A percentile compares a stretch with the other conserved stretches of the same genome.
phyloP scores from a whole-genome alignment of 78 protist genomes.

The Polysphondylium violaceum region DNA sequence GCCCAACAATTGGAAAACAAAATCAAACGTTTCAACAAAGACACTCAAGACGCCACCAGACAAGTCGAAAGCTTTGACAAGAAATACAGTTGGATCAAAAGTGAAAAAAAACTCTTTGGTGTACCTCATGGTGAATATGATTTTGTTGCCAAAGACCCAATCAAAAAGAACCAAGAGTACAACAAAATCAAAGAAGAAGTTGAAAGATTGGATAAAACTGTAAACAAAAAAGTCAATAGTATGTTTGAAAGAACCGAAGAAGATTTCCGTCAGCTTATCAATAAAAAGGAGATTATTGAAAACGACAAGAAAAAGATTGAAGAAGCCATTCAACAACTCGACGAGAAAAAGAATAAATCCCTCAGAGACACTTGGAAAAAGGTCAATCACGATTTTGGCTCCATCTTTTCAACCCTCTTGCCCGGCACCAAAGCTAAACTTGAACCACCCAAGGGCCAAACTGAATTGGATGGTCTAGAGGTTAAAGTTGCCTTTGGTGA shows the following conservation, averaged over 20 bases:
- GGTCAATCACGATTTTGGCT: slow-evolving; percentile 93
- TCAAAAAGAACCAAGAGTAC: background rate
- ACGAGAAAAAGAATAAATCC: slow-evolving; percentile 94
- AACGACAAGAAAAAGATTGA: slow-evolving; percentile 94
- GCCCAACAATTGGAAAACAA: slow-evolving; percentile 32
- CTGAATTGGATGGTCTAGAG: slow-evolving; percentile 76
- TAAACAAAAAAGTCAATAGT: slow-evolving; percentile 94
- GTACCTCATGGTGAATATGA: slow-evolving; percentile 82
- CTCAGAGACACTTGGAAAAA: slow-evolving; percentile 90
- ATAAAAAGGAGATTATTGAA: slow-evolving; percentile 90
- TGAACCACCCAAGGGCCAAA: slow-evolving; percentile 74
- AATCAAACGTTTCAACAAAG: slow-evolving; percentile 9
- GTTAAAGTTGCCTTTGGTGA: slow-evolving; percentile 96
- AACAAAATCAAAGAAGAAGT: slow-evolving; percentile 55
- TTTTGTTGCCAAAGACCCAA: slow-evolving; percentile 36
- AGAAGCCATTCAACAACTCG: slow-evolving; percentile 91
- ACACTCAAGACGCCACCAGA: slow-evolving; percentile 33
- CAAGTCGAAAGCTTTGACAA: slow-evolving; percentile 1
- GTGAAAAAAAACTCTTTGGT: slow-evolving; percentile 87
- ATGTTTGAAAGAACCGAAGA: slow-evolving; percentile 89
- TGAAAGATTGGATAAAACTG: slow-evolving; percentile 61
- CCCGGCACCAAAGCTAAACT: slow-evolving; percentile 96
- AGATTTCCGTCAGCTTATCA: slow-evolving; percentile 94
- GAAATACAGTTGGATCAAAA: slow-evolving; percentile 85
- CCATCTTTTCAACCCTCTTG: slow-evolving; percentile 95